Percentiles rank a stretch among this genome's conserved stretches.
Evolutionary conservation across 2,329 filamentous ascomycete genomes (phyloP).

Genomic region (Metarhizium brunneum): DNA sequence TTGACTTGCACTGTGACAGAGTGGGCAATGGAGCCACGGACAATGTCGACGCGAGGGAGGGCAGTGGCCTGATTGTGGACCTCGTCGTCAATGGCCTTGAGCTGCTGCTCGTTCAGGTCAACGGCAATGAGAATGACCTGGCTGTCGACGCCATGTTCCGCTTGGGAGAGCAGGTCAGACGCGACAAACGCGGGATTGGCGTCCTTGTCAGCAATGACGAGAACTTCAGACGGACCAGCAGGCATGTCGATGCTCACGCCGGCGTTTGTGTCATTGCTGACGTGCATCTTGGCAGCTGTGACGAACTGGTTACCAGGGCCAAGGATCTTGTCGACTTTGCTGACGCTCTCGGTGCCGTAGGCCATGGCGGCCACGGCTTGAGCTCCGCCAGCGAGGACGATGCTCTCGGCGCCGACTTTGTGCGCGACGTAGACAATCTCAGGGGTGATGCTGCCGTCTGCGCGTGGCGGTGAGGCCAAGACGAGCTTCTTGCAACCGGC

Average conservation of each 20-base stretch:
- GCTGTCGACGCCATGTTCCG: conserved; percentile 92
- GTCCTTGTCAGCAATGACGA: conserved; percentile 85
- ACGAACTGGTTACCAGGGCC: conserved; percentile 98
- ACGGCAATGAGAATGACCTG: conserved; percentile 90
- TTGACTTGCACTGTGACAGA: conserved; percentile 76
- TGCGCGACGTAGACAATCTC: conserved; percentile 97
- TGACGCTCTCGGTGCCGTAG: conserved; percentile 89
- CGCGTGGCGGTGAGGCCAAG: conserved; percentile 79
- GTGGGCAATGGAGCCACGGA: conserved; percentile 81
- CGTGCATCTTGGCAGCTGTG: conserved; percentile 96
- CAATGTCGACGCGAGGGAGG: conserved; percentile 85
- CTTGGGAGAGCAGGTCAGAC: conserved; percentile 87
- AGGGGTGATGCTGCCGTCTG: conserved; percentile 84
- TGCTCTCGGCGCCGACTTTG: conserved; percentile 92
- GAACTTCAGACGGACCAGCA: conserved; percentile 87
- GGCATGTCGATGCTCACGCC: conserved; percentile 98
- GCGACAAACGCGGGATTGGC: conserved; percentile 93
- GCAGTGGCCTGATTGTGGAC: conserved; percentile 79
- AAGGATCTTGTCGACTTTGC: conserved; percentile 97
- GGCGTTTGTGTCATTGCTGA: conserved; percentile 93
- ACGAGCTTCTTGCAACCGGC: conserved; percentile 95
- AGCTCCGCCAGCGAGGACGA: conserved; percentile 89
- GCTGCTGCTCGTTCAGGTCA: conserved; percentile 61
- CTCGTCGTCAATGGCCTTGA: conserved; percentile 83
- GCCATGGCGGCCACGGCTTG: conserved; percentile 96